phyloP scores from a whole-genome alignment of 2,329 filamentous ascomycete genomes.

The Fusarium mexicanum region DNA sequence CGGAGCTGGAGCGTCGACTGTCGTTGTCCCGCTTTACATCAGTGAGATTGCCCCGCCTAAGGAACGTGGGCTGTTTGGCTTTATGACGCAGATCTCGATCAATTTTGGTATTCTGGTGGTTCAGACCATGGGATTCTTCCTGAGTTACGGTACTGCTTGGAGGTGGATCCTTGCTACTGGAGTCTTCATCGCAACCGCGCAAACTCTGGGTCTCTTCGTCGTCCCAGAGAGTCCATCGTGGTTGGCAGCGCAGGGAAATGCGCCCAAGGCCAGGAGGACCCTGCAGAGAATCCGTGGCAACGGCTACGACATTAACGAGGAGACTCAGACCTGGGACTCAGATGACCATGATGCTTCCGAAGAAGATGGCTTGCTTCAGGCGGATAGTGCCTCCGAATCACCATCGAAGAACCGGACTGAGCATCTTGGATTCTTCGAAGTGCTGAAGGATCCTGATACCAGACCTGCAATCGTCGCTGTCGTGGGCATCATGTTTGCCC shows the following conservation, averaged over 20 bases:
- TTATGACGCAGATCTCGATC: conserved; percentile 91
- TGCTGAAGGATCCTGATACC: conserved; percentile 73
- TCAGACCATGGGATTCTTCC: conserved; percentile 86
- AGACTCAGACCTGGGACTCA: conserved; percentile 71
- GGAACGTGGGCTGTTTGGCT: conserved; percentile 80
- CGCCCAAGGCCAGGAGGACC: conserved; percentile 69
- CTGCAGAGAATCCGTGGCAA: conserved; percentile 81
- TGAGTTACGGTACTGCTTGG: conserved; percentile 84
- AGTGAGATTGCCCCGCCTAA: conserved; percentile 85
- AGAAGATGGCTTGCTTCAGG: conserved; percentile 73
- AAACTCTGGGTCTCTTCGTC: conserved; percentile 76
- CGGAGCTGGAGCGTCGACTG: conserved; percentile 87
- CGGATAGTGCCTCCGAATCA: conserved; percentile 44
- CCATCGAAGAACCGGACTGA: conserved; percentile 31
- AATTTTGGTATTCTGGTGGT: conserved; percentile 89
- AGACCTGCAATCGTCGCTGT: conserved; percentile 82
- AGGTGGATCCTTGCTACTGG: conserved; percentile 82
- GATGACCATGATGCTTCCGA: conserved; percentile 62
- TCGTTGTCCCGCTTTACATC: conserved; percentile 94
- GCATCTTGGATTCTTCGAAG: conserved; percentile 70
- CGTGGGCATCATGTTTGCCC: conserved; percentile 89
- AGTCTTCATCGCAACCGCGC: conserved; percentile 71
- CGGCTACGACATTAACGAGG: conserved; percentile 74
- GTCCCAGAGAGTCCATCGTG: conserved; percentile 90
- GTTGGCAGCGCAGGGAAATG: conserved; percentile 75